Conservation (phyloP, 352 stramenopile genomes). For the Thraustochytrium striatum region DNA sequence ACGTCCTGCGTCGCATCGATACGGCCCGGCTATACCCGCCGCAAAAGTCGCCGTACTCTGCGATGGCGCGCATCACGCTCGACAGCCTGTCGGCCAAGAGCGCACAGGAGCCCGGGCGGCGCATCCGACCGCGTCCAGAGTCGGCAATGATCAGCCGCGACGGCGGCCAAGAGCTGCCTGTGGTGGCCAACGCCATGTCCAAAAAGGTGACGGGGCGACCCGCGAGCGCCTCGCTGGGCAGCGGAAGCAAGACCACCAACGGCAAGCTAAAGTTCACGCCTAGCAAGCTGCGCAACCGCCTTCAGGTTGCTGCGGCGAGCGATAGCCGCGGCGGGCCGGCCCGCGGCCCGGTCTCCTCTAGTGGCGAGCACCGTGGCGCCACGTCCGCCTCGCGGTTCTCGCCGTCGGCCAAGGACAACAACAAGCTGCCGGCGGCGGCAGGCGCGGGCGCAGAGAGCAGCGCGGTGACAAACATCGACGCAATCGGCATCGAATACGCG, state of each 20-base stretch:
- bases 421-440: not conserved
- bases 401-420: not conserved
- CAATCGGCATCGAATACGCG: constrained; percentile 6
- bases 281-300: not conserved
- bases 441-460: not conserved
- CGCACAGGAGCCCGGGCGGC: not conserved
- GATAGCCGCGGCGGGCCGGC: too few relatives aligned
- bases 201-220: not conserved
- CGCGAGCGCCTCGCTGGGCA: not conserved
- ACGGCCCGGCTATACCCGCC: constrained; percentile 16
- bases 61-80: constrained; percentile 19
- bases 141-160: constrained; percentile 22
- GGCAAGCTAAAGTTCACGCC: constrained; percentile 34
- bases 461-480: constrained; percentile 10
- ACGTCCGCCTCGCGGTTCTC: too few relatives aligned
- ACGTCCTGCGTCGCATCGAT: not conserved
- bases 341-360: not conserved
- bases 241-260: not conserved
- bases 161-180: constrained; percentile 27
- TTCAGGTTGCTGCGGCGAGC: not conserved
- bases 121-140: constrained; percentile 25
- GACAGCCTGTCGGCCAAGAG: constrained; percentile 14
- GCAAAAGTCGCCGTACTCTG: constrained; percentile 30
- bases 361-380: too few relatives aligned
- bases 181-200: not conserved